Conservation (phyloP, 2,329 filamentous ascomycete species). For the Cryphonectria japonica region DNA sequence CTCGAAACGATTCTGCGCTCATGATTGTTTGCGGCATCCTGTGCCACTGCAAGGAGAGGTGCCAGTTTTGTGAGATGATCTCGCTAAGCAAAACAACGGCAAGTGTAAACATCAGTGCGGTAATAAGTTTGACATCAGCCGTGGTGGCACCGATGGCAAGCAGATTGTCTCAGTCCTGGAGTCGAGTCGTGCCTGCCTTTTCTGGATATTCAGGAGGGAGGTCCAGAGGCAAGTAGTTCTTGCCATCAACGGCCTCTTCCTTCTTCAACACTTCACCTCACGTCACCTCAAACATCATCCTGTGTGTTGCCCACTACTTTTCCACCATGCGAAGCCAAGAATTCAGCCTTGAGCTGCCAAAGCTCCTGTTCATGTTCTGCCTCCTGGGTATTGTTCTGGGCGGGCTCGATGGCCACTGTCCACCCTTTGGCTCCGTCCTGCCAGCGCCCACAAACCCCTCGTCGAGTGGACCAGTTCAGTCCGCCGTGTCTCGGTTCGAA, state of each 20-base stretch:
- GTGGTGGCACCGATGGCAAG: background rate
- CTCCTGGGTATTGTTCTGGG: constrained; percentile 16
- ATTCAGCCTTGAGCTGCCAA: background rate
- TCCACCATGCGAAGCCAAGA: background rate
- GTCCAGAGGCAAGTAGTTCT: background rate
- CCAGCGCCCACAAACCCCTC: constrained; percentile 42
- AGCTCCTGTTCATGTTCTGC: background rate
- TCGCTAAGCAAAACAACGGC: background rate
- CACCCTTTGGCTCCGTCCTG: constrained; percentile 48
- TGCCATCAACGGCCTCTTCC: background rate
- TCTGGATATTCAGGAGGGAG: background rate
- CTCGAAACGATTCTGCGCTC: background rate
- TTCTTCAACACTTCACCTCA: background rate
- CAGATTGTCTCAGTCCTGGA: background rate
- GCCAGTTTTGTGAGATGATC: background rate
- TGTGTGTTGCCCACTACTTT: background rate
- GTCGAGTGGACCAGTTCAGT: constrained; percentile 37
- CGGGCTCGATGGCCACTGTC: constrained; percentile 42
- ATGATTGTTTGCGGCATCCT: background rate
- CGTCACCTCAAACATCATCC: background rate
- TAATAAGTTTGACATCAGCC: background rate
- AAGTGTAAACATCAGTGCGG: background rate
- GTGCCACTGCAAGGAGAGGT: background rate
- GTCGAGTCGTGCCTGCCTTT: background rate
- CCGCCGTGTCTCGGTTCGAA: constrained; percentile 34